A percentile compares a stretch with the other conserved stretches of the same genome.
Conservation (phyloP, 2,329 filamentous ascomycete species). For the Zopfia rhizophila region DNA sequence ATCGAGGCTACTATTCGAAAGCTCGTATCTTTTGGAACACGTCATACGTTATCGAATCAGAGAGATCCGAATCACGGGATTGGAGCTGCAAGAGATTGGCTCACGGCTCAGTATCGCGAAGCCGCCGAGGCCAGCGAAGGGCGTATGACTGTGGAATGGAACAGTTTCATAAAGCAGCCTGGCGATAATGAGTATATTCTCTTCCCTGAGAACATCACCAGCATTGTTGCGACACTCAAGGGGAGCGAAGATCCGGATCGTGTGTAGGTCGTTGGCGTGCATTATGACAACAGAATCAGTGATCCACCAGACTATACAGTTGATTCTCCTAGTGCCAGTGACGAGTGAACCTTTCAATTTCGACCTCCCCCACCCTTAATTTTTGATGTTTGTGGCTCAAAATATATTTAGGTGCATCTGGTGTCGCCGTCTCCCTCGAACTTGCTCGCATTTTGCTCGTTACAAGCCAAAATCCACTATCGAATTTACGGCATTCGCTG, state of each 20-base stretch:
- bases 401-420: conserved; percentile 22
- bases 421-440: conserved; percentile 58
- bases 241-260: conserved; percentile 60
- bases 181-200: conserved; percentile 52
- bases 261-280: conserved; percentile 63
- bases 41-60: conserved; percentile 64
- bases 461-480: conserved; percentile 60
- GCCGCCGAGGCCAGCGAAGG: conserved; percentile 59
- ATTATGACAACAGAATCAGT: conserved; percentile 63
- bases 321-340: conserved; percentile 65
- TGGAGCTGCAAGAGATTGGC: conserved; percentile 65
- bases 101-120: conserved; percentile 57
- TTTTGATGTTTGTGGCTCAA: conserved; percentile 5
- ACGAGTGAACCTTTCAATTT: conserved; percentile 53
- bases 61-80: conserved; percentile 62
- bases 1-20: conserved; percentile 62
- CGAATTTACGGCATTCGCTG: conserved; percentile 64
- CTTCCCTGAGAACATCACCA: conserved; percentile 62
- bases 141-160: conserved; percentile 60
- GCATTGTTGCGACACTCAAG: conserved; percentile 57
- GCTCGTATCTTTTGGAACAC: conserved; percentile 64
- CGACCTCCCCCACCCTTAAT: background rate
- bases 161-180: conserved; percentile 59
- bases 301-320: conserved; percentile 60
- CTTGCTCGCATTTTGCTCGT: conserved; percentile 62